Evolutionary conservation across 2,329 filamentous ascomycete species (phyloP), one percentile per base, ranked within the genome.

Genomic region (Akanthomyces uredinophilus): DNA sequence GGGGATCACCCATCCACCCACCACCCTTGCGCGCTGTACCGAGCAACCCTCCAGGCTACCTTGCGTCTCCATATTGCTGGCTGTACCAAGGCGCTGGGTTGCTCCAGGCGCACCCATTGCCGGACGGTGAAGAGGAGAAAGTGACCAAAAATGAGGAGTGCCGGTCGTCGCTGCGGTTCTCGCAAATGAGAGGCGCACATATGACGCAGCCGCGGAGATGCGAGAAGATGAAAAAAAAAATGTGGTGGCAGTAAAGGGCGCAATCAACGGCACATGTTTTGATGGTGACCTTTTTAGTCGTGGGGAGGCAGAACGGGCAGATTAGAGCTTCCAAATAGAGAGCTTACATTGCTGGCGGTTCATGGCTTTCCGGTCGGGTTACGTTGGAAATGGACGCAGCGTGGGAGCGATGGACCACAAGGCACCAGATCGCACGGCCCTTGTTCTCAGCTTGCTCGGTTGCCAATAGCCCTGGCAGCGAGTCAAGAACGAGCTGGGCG

Each of bases 381-480:
- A 54, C 58, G 14, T 60, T 47, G 50, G 8, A 39, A 60, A 43
- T 39, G 46, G 57, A 22, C 56, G 44, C 49, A 39, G 47, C n/a
- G 22, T 32, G 14, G n/a, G 18, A 32, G 14, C 24, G 3, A 29
- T 29, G 41, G 53, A 22, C 41, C 46, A 59, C 14, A 57, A 43
- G 16, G 27, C 22, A 29, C 13, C 50, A 37, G 50, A 60, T 60
- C 20, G 58, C 58, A 60, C 58, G 47, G 58, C 24, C 58, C 58
- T 46, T 60, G 14, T 47, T 60, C 20, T 59, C 57, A 60, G 57
- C 58, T 51, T 54, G 39, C 41, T 51, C 46, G 46, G 29, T 49
- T 29, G 46, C 56, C 51, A 37, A 53, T 39, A 24, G 7, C 22
- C 37, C 24, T 14, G 57, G 49, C n/a, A 11, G 27, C 57, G 49